Conservation (phyloP, 2,329 filamentous ascomycete genomes). For the Exophiala calicioides region DNA sequence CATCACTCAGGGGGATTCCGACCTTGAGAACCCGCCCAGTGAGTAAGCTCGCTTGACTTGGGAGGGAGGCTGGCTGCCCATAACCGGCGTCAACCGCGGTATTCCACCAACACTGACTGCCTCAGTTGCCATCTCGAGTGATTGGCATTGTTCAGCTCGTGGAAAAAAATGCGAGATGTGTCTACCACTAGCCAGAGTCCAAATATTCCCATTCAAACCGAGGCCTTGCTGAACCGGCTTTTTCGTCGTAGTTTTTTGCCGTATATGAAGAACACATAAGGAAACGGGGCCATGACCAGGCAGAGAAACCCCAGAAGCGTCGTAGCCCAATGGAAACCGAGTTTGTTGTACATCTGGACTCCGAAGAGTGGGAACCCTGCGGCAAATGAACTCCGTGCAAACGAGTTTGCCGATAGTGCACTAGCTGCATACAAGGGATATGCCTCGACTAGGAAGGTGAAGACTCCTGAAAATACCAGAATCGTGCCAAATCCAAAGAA, state of each 20-base stretch:
- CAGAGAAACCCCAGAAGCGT: conserved; percentile 44
- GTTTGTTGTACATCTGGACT: conserved; percentile 40
- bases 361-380: conserved; percentile 60
- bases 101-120: neutral
- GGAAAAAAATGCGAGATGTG: neutral
- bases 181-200: neutral
- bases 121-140: neutral
- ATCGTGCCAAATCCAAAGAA: conserved; percentile 74
- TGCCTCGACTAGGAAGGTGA: conserved; percentile 78
- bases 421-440: conserved; percentile 51
- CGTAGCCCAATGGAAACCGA: conserved; percentile 43
- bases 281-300: conserved; percentile 49
- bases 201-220: conserved; percentile 5
- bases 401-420: conserved; percentile 80
- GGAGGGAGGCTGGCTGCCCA: too few relatives aligned
- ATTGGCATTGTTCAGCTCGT: too few relatives aligned
- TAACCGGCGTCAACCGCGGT: too few relatives aligned
- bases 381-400: conserved; percentile 75
- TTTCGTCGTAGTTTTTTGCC: conserved; percentile 48
- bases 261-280: conserved; percentile 52
- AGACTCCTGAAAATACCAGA: conserved; percentile 78
- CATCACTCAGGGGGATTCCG: too few relatives aligned
- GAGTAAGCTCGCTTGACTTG: too few relatives aligned
- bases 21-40: too few relatives aligned
- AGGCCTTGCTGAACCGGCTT: conserved; percentile 42